phyloP scores from a whole-genome alignment of 2,329 filamentous ascomycete species.

The Colletotrichum destructivum region DNA sequence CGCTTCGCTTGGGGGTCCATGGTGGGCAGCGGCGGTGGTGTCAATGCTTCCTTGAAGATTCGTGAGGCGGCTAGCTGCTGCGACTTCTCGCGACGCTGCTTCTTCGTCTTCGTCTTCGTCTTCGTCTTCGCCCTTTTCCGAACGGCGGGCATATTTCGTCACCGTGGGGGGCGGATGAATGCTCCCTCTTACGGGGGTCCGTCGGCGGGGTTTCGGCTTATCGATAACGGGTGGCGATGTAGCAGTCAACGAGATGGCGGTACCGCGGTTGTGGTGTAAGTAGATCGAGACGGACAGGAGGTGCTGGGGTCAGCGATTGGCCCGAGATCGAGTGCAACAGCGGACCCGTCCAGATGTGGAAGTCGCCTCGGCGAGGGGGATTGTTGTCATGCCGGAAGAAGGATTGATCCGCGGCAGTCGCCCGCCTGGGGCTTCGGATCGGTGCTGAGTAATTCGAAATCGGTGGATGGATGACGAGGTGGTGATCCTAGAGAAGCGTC shows the following conservation, averaged over 20 bases:
- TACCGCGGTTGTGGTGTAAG: slow-evolving; percentile 11
- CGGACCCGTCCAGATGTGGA: slow-evolving; percentile 19
- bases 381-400: slow-evolving; percentile 17
- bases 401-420: slow-evolving; percentile 20
- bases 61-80: slow-evolving; percentile 3
- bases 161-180: slow-evolving; percentile 20
- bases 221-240: slow-evolving; percentile 30
- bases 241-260: not conserved
- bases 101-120: slow-evolving; percentile 24
- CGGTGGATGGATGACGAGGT: not conserved
- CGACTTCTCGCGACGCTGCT: slow-evolving; percentile 19
- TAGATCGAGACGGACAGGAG: not conserved
- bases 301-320: slow-evolving; percentile 28
- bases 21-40: slow-evolving; percentile 1
- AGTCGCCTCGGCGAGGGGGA: slow-evolving; percentile 20
- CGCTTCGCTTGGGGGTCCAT: slow-evolving; percentile 49
- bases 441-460: slow-evolving; percentile 14
- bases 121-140: slow-evolving; percentile 27
- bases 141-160: slow-evolving; percentile 37
- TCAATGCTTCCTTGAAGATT: slow-evolving; percentile 25
- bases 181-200: not conserved
- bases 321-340: slow-evolving; percentile 4
- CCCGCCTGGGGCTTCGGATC: not conserved
- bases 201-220: slow-evolving; percentile 34
- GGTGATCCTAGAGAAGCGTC: slow-evolving; percentile 12